Conservation (phyloP, 1,284 basidiomycete species). For the Puccinia coronata region DNA sequence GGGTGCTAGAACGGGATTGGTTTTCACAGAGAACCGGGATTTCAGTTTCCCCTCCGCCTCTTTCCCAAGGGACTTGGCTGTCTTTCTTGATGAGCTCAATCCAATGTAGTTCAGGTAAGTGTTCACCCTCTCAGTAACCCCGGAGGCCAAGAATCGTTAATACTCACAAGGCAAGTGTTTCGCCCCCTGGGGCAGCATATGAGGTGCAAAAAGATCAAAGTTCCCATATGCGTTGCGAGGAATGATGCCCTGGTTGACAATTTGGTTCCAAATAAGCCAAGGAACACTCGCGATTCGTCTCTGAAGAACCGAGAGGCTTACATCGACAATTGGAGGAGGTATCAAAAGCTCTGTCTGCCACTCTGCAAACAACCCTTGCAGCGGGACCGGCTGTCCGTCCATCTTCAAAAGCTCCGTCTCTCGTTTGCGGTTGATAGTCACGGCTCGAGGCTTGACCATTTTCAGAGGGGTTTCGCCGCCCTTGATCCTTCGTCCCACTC, state of each 20-base stretch:
- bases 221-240: constrained; percentile 97
- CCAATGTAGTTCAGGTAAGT: no score
- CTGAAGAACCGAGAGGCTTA: constrained; percentile 9
- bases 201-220: constrained; percentile 90
- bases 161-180: constrained; percentile 74
- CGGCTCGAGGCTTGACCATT: constrained; percentile 80
- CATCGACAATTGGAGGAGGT: constrained; percentile 78
- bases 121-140: no score
- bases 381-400: constrained; percentile 66
- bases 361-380: constrained; percentile 83
- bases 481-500: constrained; percentile 74
- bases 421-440: constrained; percentile 77
- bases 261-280: background rate
- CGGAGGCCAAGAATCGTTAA: background rate
- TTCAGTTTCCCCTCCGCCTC: no score
- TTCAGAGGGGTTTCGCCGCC: constrained; percentile 76
- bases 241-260: constrained; percentile 71
- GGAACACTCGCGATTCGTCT: background rate
- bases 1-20: no score
- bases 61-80: no score
- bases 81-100: no score
- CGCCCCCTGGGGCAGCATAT: constrained; percentile 88
- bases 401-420: constrained; percentile 74
- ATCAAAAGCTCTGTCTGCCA: constrained; percentile 81
- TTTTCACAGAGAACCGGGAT: no score